Evolutionary conservation across 352 stramenopile species (phyloP).

Genomic region (Globisporangium canariense): DNA sequence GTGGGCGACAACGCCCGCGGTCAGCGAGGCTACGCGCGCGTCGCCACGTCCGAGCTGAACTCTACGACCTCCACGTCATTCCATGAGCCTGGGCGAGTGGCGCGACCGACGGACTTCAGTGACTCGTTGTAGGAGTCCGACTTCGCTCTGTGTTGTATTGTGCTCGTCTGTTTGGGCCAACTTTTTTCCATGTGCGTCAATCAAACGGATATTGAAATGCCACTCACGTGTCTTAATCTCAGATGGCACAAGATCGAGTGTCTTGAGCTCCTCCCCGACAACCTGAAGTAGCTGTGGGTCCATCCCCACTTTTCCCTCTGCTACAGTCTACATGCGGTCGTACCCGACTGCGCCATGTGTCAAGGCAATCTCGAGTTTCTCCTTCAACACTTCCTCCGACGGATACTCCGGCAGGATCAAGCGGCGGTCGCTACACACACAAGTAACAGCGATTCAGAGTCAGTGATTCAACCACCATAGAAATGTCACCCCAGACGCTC

Average conservation of each 20-base stretch:
- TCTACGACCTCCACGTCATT: constrained; percentile 29
- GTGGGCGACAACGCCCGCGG: constrained; percentile 22
- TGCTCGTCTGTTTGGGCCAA: not conserved
- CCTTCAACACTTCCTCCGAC: constrained; percentile 39
- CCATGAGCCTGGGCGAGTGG: constrained; percentile 51
- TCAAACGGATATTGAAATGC: too few species aligned
- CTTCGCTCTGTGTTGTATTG: not conserved
- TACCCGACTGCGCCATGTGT: constrained; percentile 66
- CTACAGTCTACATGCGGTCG: constrained; percentile 58
- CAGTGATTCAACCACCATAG: not conserved
- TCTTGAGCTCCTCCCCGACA: too few species aligned
- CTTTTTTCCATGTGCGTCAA: too few species aligned
- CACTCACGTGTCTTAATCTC: too few species aligned
- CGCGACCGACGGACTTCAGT: constrained; percentile 36
- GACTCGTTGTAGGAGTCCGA: constrained; percentile 15
- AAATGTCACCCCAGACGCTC: not conserved
- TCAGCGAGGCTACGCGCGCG: constrained; percentile 43
- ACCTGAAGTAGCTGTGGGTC: too few species aligned
- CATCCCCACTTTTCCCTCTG: too few species aligned
- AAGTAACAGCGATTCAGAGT: not conserved
- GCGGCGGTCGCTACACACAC: constrained; percentile 47
- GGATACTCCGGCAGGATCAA: constrained; percentile 70
- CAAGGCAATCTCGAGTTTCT: constrained; percentile 63
- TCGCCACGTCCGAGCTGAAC: constrained; percentile 23
- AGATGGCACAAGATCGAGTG: too few species aligned